These are phyloP conservation scores for Mycena belliarum DNA, from an alignment of 768 basidiomycete species.

Conservation along the genomic window DNA sequence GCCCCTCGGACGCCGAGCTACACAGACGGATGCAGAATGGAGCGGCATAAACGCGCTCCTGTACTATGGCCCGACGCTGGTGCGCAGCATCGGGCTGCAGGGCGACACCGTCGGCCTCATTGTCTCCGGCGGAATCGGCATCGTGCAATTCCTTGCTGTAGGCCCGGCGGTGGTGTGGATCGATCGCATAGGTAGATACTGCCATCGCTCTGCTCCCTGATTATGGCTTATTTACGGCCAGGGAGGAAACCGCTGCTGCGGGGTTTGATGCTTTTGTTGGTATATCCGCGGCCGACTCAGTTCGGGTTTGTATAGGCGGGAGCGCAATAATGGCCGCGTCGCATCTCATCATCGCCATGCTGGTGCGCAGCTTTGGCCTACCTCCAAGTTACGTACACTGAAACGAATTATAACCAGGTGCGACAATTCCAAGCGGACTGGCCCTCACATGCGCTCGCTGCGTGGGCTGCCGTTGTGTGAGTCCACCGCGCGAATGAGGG, in stretches of 20 bases:
- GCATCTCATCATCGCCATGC: conserved; percentile 62
- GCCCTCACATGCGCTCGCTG: conserved; percentile 55
- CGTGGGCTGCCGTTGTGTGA: conserved; percentile 71
- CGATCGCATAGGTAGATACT: conserved; percentile 56
- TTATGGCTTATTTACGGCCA: conserved; percentile 22
- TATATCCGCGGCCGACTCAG: too few species aligned
- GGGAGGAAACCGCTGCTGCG: conserved; percentile 69
- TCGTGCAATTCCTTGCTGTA: conserved; percentile 77
- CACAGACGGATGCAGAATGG: conserved; percentile 73
- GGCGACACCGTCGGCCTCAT: conserved; percentile 62
- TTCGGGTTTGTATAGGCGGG: too few species aligned
- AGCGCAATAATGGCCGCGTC: conserved; percentile 63
- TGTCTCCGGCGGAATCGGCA: conserved; percentile 77
- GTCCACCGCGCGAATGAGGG: conserved; percentile 17
- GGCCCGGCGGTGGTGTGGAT: conserved; percentile 73
- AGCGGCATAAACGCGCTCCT: conserved; percentile 83
- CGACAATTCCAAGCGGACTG: conserved; percentile 54
- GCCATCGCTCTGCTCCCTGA: background rate
- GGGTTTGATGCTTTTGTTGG: conserved; percentile 27
- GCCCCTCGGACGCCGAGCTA: too few species aligned
- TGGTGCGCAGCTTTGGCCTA: conserved; percentile 56
- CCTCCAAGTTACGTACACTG: background rate
- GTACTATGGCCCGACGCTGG: conserved; percentile 79
- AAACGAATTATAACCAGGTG: conserved; percentile 36
- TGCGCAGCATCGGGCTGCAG: conserved; percentile 61